Evolutionary conservation across 2,329 filamentous ascomycete genomes (phyloP), one percentile per base, ranked within the genome.

Genomic region (Pseudogymnoascus sp.): DNA sequence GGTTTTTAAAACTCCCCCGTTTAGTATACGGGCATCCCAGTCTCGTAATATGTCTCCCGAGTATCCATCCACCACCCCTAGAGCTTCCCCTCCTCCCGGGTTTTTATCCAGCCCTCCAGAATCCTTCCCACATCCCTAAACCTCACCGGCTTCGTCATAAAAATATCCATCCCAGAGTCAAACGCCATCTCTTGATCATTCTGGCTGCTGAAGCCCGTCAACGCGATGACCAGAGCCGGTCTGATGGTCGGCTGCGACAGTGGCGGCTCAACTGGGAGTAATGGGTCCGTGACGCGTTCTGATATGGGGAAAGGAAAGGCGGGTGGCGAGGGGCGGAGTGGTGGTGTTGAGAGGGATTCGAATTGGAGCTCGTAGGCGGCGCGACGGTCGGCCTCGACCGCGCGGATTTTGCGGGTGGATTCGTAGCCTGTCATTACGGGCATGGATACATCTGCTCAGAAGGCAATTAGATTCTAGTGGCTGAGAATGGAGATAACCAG

Each of bases 111-210:
- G 0, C 65, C 65, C 12, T 69, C 65, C 38, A 69, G 29, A 39
- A 69, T 68, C 29, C 41, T 66, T 2, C 66, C 66, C 7, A 69
- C 64, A 37, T 68, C 66, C 23, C 59, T 38, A 62, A 69, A 68
- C 39, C 65, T 60, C 58, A 82, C 77, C 0, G 80, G 80, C 69
- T 82, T 82, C 12, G 80, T 81, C 19, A 83, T 68, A 60, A 83
- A 83, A 8, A 82, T 64, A 61, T 84, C 80, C 4, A 83, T 73
- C 0, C 82, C 82, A 31, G 78, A 80, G 0, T 76, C 77, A 60
- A 80, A 76, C 0, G 81, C 80, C 65, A 80, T 77, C 26, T 77
- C 72, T 61, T 78, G 75, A 2, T 79, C 79, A 60, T 78, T 77
- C 1, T 75, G 71, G 31, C 77, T 78, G 2, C 77, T 80, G n/a